A percentile compares a stretch with the other conserved stretches of the same genome.
Evolutionary conservation across 2,329 filamentous ascomycete genomes (phyloP).

Genomic region (Penicillium sp.): DNA sequence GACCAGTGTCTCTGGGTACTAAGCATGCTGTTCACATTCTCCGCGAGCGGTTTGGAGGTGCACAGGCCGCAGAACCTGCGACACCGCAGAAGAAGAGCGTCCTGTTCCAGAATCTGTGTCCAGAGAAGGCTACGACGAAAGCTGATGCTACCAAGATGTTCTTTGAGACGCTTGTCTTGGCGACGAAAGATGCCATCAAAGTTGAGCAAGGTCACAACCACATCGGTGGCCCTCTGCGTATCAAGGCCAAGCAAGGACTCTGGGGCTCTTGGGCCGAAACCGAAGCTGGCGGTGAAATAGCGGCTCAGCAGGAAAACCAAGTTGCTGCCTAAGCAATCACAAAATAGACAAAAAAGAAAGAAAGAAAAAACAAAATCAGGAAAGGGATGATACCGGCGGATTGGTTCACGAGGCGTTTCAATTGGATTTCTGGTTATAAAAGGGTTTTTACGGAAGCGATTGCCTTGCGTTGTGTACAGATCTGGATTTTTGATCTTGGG

Average conservation of each 20-base stretch:
- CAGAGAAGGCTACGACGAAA: conserved; percentile 73
- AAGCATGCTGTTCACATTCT: conserved; percentile 95
- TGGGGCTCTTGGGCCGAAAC: conserved; percentile 95
- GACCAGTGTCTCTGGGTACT: conserved; percentile 83
- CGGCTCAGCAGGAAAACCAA: conserved; percentile 33
- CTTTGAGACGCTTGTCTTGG: conserved; percentile 91
- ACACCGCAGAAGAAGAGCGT: conserved; percentile 74
- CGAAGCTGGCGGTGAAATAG: conserved; percentile 46
- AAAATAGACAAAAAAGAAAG: not conserved
- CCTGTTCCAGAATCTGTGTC: conserved; percentile 86
- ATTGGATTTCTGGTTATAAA: conserved; percentile 24
- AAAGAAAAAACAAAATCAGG: not conserved
- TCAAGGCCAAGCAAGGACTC: conserved; percentile 88
- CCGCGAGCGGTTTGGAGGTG: conserved; percentile 73
- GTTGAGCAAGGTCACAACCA: conserved; percentile 75
- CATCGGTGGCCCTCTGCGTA: conserved; percentile 74
- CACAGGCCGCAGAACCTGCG: conserved; percentile 61
- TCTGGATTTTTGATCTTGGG: conserved; percentile 8
- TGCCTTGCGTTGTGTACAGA: conserved; percentile 14
- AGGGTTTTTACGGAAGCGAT: conserved; percentile 15
- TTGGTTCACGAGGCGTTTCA: conserved; percentile 11
- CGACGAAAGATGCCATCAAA: conserved; percentile 96
- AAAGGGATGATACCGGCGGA: conserved; percentile 1
- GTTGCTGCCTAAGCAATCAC: not conserved
- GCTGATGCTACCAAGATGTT: conserved; percentile 99